Conservation (phyloP, 768 basidiomycete species). For the Chiua virens region DNA sequence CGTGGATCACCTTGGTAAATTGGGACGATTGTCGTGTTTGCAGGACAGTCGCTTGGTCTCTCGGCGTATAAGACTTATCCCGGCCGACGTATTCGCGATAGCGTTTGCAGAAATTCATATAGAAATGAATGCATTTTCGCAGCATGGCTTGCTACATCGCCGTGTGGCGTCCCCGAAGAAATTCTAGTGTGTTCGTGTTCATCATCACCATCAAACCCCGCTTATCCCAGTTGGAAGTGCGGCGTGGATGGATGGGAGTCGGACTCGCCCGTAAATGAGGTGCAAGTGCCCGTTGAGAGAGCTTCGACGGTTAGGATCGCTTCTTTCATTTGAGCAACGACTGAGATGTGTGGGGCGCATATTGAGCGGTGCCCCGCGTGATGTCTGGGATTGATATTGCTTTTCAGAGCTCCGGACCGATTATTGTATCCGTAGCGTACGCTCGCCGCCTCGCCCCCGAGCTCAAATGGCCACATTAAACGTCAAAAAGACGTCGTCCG, state of each 20-base stretch:
- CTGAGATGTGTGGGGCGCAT: background rate
- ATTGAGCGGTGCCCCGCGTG: slow-evolving; percentile 5
- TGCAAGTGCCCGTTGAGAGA: background rate
- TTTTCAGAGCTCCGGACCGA: no score
- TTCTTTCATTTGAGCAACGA: background rate
- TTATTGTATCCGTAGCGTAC: no score
- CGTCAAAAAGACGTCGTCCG: background rate
- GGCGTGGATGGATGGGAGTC: background rate
- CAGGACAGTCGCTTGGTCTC: no score
- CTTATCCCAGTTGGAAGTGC: background rate
- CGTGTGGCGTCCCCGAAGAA: background rate
- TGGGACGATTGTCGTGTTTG: background rate
- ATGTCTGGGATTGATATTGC: background rate
- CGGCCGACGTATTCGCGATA: slow-evolving; percentile 7
- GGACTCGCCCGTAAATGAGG: background rate
- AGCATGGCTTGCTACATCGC: background rate
- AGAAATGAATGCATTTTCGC: slow-evolving; percentile 2
- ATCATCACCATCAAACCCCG: background rate
- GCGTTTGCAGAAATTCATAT: slow-evolving; percentile 3
- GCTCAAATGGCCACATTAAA: background rate
- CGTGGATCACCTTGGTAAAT: slow-evolving; percentile 36
- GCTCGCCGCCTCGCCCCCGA: background rate
- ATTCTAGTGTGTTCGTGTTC: background rate
- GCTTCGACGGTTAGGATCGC: no score
- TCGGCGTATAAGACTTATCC: no score